Conservation (phyloP, 2,329 filamentous ascomycete genomes). For the Ceratocystis alfenasii region DNA sequence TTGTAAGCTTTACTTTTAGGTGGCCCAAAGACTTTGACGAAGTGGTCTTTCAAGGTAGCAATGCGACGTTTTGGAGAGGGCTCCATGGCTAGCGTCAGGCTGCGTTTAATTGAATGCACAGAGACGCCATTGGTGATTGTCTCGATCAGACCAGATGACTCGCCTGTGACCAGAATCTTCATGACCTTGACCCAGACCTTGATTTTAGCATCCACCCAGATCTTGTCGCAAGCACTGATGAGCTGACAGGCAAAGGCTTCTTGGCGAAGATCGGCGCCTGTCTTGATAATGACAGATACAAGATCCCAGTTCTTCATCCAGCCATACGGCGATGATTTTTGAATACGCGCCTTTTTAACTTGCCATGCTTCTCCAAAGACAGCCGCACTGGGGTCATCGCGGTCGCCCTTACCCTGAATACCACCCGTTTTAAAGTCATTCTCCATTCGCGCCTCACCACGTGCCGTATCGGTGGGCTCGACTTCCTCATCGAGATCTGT, state of each 20-base stretch:
- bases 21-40: constrained; percentile 64
- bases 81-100: constrained; percentile 56
- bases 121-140: constrained; percentile 82
- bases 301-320: constrained; percentile 88
- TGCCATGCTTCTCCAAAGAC: constrained; percentile 82
- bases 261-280: constrained; percentile 68
- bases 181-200: constrained; percentile 83
- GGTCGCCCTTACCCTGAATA: constrained; percentile 66
- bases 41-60: constrained; percentile 70
- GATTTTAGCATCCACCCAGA: constrained; percentile 62
- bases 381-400: constrained; percentile 73
- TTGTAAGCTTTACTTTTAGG: constrained; percentile 56
- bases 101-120: constrained; percentile 74
- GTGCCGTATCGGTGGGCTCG: constrained; percentile 38
- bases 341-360: constrained; percentile 70
- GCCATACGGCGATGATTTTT: constrained; percentile 71
- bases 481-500: constrained; percentile 18
- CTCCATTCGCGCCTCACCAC: constrained; percentile 73
- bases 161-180: constrained; percentile 75
- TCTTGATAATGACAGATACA: constrained; percentile 78
- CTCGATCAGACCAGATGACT: constrained; percentile 73
- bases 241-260: constrained; percentile 81
- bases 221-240: constrained; percentile 68
- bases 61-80: constrained; percentile 49
- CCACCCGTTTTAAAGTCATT: constrained; percentile 81